Conservation (phyloP, 352 stramenopile genomes). For the Elongisporangium prolatum region DNA sequence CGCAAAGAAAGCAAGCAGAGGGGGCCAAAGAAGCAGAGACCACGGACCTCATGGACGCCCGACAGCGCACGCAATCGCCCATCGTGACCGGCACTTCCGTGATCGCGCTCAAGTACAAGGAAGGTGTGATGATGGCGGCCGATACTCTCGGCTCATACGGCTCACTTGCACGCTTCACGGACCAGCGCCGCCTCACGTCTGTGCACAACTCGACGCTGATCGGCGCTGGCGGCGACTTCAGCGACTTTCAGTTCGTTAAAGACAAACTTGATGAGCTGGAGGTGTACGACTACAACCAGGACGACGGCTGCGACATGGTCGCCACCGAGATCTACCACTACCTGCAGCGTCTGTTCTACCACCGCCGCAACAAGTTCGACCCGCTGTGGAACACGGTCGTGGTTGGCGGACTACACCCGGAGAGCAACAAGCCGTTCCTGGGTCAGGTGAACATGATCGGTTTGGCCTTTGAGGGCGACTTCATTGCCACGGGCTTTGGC, state of each 20-base stretch:
- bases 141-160: constrained; percentile 98
- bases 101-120: constrained; percentile 94
- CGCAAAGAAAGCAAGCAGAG: constrained; percentile 10
- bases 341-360: constrained; percentile 97
- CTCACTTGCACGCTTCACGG: constrained; percentile 96
- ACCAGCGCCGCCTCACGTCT: constrained; percentile 80
- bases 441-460: constrained; percentile 97
- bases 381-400: constrained; percentile 98
- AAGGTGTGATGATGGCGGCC: constrained; percentile 96
- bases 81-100: constrained; percentile 98
- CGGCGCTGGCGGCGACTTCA: constrained; percentile 95
- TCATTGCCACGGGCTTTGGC: constrained; percentile 97
- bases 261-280: constrained; percentile 93
- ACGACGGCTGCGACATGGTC: constrained; percentile 93
- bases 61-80: constrained; percentile 87
- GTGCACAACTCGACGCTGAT: constrained; percentile 93
- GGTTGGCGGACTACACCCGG: constrained; percentile 90
- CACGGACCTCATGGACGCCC: constrained; percentile 39
- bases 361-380: constrained; percentile 98
- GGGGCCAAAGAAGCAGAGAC: constrained; percentile 6
- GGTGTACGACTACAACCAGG: constrained; percentile 94
- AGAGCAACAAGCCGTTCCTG: constrained; percentile 91
- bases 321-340: constrained; percentile 96
- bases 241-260: constrained; percentile 96
- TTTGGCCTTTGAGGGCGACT: constrained; percentile 96